Base-by-base conservation (phyloP, 1,284 basidiomycete genomes). In the Fistulina hepatica region DNA sequence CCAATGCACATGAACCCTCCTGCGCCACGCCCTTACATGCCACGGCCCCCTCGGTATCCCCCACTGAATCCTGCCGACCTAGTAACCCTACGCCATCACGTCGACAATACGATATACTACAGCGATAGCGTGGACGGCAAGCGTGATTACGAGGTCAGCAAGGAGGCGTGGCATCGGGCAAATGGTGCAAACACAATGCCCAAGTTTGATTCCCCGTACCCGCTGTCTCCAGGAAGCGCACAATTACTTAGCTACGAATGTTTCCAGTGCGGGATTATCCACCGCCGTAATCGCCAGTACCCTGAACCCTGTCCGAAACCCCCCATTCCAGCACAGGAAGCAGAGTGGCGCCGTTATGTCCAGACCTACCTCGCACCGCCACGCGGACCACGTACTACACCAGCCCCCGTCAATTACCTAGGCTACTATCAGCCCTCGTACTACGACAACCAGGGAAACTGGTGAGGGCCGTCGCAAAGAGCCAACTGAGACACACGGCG, bases 181-280 rank as follows among this genome's bases (percentile, higher is more conserved):
- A 13, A 24, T 8, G 33, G 21, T 9, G 31, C 12, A 16, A 23
- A 6, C 10, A 12, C 30, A 19, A 8, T 17, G 4, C 12, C 37
- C 1, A 40, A 42, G 15, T 15, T n/a, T n/a, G n/a, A 21, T 9
- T 26, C 34, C 12, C 37, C 40, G 2, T 42, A 28, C 23, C 44
- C 44, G 21, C 26, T 45, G 12, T 24, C n/a, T n/a, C 44, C 41
- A n/a, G 41, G 36, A 0, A 45, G 41, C 3, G 27, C 16, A 0
- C 2, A 19, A 2, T 35, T 38, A 6, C 12, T 21, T 12, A 28
- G 35, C 1, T 38, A 41, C 5, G 44, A 45, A 12, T 45, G 44
- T 21, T 45, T 20, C 25, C 19, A 13, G 2, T 45, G 44, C 25
- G 41, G 44, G 7, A 39, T 37, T 13, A 20, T 43, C 24, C 32